Percentiles rank a stretch among this genome's conserved stretches.
phyloP scores from a whole-genome alignment of 805 yeast genomes.

The Kodamaea fukazawae region DNA sequence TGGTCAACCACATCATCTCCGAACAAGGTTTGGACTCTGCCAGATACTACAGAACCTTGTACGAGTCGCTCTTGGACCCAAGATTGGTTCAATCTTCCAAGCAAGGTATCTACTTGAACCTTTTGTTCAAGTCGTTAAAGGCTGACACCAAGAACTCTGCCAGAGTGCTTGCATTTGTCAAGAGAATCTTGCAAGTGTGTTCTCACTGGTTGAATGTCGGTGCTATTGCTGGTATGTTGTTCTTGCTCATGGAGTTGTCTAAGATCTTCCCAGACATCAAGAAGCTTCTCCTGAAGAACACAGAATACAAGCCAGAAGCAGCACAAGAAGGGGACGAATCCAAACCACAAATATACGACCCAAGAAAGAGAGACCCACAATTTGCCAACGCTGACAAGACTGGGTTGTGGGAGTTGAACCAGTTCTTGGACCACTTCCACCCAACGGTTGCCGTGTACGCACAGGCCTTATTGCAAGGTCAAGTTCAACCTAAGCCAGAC shows the following conservation, averaged over 20 bases:
- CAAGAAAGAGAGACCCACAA: constrained; percentile 88
- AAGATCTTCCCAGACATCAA: constrained; percentile 63
- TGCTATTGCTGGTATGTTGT: constrained; percentile 80
- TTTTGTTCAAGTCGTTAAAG: constrained; percentile 79
- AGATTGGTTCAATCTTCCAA: constrained; percentile 84
- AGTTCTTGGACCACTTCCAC: constrained; percentile 78
- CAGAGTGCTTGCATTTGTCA: constrained; percentile 84
- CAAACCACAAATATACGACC: constrained; percentile 54
- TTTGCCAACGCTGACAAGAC: constrained; percentile 81
- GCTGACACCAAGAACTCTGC: constrained; percentile 53
- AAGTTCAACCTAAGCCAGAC: constrained; percentile 69
- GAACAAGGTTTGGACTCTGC: constrained; percentile 56
- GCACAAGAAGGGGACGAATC: constrained; percentile 18
- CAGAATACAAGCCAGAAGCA: constrained; percentile 19
- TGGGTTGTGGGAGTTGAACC: constrained; percentile 82
- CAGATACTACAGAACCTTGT: constrained; percentile 82
- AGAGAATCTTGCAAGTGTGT: constrained; percentile 83
- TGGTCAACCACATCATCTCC: constrained; percentile 75
- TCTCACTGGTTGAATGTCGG: constrained; percentile 86
- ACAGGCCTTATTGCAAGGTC: constrained; percentile 52
- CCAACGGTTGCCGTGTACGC: constrained; percentile 89
- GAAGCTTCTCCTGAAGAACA: constrained; percentile 53
- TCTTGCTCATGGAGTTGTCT: constrained; percentile 64
- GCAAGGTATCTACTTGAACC: constrained; percentile 86
- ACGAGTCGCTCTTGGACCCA: constrained; percentile 84